A percentile compares a stretch with the other conserved stretches of the same genome.
Evolutionary conservation across 306 rosid species (phyloP).

Genomic region (Leucaena leucocephala): DNA sequence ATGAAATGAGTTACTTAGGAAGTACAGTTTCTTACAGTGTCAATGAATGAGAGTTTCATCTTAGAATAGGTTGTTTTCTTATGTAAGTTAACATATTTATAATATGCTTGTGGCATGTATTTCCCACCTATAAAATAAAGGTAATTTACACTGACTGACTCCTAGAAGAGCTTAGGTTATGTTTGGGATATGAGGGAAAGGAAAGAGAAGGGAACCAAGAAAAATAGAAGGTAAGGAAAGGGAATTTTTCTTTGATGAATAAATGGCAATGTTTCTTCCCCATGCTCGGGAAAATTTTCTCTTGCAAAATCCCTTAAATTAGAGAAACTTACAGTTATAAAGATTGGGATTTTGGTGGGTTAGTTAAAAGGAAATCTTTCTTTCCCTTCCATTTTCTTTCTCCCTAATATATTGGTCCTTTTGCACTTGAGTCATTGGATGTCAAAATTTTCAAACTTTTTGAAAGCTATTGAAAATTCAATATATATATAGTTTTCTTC

Average conservation of each 20-base stretch:
- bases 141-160: not conserved
- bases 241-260: not conserved
- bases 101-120: not conserved
- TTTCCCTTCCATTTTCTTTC: not conserved
- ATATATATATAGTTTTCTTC: not conserved
- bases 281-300: not conserved
- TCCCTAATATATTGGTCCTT: not conserved
- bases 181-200: no score
- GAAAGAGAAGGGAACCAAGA: no score
- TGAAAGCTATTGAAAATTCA: not conserved
- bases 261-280: not conserved
- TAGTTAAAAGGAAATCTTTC: not conserved
- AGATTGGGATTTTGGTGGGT: not conserved
- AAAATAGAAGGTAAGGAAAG: not conserved
- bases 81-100: constrained; percentile 6
- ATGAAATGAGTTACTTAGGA: not conserved
- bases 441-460: not conserved
- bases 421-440: constrained; percentile 12
- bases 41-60: constrained; percentile 12
- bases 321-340: not conserved
- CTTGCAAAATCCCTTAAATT: not conserved
- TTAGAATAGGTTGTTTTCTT: not conserved
- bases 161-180: not conserved
- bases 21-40: constrained; percentile 8
- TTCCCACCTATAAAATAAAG: not conserved